phyloP scores from a whole-genome alignment of 176 grass and related monocot genomes.

The Tillandsia leiboldiana region DNA sequence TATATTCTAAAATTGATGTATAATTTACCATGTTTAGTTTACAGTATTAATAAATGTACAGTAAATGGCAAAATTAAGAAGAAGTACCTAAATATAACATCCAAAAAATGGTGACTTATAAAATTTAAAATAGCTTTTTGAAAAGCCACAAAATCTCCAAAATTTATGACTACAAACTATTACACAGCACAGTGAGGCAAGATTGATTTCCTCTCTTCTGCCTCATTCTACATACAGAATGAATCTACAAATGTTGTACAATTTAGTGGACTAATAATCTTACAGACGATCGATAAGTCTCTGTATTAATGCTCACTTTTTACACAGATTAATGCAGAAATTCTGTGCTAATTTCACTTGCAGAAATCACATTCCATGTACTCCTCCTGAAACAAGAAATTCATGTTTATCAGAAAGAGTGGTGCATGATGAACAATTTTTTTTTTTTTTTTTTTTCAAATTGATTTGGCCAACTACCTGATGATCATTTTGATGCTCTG shows the following conservation, averaged over 20 bases:
- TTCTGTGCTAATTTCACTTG: slow-evolving; percentile 19
- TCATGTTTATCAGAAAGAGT: not conserved
- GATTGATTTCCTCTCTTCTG: no score
- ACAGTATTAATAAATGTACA: no score
- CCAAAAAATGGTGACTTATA: not conserved
- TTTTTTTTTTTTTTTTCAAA: no score
- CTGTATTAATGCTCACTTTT: not conserved
- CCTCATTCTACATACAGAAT: no score
- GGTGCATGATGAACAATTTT: no score
- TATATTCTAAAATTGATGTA: no score
- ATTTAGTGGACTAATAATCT: not conserved
- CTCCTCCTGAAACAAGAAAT: slow-evolving; percentile 13
- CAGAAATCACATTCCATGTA: slow-evolving; percentile 27
- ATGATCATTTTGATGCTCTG: slow-evolving; percentile 6
- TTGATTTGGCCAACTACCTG: no score
- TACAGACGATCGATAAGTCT: not conserved
- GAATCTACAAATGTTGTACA: not conserved
- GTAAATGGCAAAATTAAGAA: no score
- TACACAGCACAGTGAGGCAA: no score
- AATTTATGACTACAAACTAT: no score
- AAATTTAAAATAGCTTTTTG: not conserved
- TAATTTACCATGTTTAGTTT: no score
- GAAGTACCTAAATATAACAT: not conserved
- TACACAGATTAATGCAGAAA: not conserved
- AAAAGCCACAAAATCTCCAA: no score